These are phyloP conservation scores for Hymenoscyphus repandus DNA, from an alignment of 2,329 filamentous ascomycete species.

Conservation along the genomic window DNA sequence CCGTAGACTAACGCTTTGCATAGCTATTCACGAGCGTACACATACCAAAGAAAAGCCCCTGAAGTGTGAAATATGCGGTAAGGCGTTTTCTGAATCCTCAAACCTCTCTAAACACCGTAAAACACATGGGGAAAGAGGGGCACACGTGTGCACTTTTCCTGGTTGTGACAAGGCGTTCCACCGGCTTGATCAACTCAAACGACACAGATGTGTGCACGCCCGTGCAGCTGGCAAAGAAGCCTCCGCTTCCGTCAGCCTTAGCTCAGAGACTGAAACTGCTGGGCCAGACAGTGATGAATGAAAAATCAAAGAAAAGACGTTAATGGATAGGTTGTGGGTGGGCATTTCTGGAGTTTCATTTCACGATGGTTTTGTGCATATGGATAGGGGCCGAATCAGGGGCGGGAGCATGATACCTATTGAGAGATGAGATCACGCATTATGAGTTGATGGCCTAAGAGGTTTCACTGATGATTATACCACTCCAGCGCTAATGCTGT, in stretches of 20 bases:
- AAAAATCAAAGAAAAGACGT: no score
- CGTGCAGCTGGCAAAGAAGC: not conserved
- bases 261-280: not conserved
- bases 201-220: constrained; percentile 39
- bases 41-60: constrained; percentile 63
- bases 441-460: no score
- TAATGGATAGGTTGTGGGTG: no score
- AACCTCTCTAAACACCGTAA: constrained; percentile 62
- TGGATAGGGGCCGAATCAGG: no score
- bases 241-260: not conserved
- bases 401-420: no score
- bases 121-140: constrained; percentile 51
- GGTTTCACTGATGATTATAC: no score
- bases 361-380: no score
- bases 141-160: constrained; percentile 42
- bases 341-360: no score
- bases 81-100: constrained; percentile 58
- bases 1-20: constrained; percentile 8
- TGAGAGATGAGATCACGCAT: no score
- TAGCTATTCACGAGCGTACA: constrained; percentile 62
- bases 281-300: constrained; percentile 7
- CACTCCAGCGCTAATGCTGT: no score
- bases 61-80: constrained; percentile 52
- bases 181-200: constrained; percentile 54
- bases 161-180: constrained; percentile 54